Evolutionary conservation across 176 grass and related monocot genomes (phyloP).

Genomic region (Musa beccarii): DNA sequence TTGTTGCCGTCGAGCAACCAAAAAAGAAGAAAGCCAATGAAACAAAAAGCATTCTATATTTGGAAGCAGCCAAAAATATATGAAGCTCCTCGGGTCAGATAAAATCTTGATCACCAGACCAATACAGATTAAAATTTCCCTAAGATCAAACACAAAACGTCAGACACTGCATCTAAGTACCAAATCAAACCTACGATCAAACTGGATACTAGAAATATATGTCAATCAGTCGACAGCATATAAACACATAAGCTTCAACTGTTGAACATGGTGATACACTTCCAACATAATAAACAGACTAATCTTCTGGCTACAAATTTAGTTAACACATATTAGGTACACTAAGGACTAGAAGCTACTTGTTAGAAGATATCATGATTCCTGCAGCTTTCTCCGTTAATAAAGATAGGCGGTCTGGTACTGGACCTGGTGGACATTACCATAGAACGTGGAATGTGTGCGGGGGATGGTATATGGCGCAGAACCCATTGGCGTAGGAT

Average conservation of each 20-base stretch:
- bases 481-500: slow-evolving; percentile 37
- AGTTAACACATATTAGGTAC: not conserved
- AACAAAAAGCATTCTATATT: too few relatives aligned
- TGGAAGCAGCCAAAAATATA: too few relatives aligned
- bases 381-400: slow-evolving; percentile 41
- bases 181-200: not conserved
- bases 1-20: too few relatives aligned
- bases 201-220: not conserved
- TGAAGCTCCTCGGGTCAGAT: too few relatives aligned
- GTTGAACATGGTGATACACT: not conserved
- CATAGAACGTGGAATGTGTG: slow-evolving; percentile 56
- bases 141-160: too few relatives aligned
- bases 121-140: too few relatives aligned
- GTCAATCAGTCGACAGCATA: not conserved
- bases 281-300: not conserved
- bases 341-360: slow-evolving; percentile 2
- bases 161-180: too few relatives aligned
- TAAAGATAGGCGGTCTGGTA: slow-evolving; percentile 70
- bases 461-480: slow-evolving; percentile 54
- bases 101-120: too few relatives aligned
- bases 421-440: slow-evolving; percentile 73
- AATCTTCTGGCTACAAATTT: slow-evolving; percentile 5
- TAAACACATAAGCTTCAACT: not conserved
- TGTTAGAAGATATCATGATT: slow-evolving; percentile 30
- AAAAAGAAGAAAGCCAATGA: too few relatives aligned